Conservation (phyloP, 83 land plant species). For the Picea abies region DNA sequence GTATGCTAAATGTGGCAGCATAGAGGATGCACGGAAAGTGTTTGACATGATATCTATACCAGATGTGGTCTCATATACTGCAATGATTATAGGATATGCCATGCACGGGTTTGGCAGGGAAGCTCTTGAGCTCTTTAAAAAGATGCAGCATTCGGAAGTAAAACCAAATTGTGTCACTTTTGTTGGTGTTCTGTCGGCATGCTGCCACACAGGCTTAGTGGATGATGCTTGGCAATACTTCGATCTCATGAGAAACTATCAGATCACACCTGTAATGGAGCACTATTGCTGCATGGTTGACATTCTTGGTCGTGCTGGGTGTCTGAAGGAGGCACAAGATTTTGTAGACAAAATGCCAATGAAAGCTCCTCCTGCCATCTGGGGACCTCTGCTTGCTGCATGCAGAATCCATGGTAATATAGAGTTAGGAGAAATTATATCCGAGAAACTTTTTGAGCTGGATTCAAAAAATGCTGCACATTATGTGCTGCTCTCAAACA, state of each 20-base stretch:
- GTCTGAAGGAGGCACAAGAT: not conserved
- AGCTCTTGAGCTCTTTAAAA: not conserved
- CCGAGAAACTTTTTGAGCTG: not conserved
- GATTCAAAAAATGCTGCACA: not conserved
- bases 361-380: not conserved
- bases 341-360: not conserved
- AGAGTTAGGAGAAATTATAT: not conserved
- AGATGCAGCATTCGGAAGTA: not conserved
- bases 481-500: not conserved
- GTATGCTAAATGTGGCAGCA: not conserved
- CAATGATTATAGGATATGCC: not conserved
- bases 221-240: not conserved
- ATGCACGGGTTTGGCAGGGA: not conserved
- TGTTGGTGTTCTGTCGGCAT: not conserved
- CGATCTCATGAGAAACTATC: not conserved
- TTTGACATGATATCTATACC: not conserved
- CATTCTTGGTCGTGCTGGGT: not conserved
- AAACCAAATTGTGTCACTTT: not conserved
- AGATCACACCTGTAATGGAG: not conserved
- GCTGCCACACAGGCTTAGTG: not conserved
- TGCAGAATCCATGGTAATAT: not conserved
- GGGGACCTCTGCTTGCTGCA: not conserved
- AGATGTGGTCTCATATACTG: not conserved
- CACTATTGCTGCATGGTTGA: conserved; percentile 3
- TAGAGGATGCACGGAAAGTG: not conserved